A percentile compares a stretch with the other conserved stretches of the same genome.
These are phyloP conservation scores for Epichloe glyceriae DNA, from an alignment of 2,329 filamentous ascomycete genomes.

Conservation along the genomic window DNA sequence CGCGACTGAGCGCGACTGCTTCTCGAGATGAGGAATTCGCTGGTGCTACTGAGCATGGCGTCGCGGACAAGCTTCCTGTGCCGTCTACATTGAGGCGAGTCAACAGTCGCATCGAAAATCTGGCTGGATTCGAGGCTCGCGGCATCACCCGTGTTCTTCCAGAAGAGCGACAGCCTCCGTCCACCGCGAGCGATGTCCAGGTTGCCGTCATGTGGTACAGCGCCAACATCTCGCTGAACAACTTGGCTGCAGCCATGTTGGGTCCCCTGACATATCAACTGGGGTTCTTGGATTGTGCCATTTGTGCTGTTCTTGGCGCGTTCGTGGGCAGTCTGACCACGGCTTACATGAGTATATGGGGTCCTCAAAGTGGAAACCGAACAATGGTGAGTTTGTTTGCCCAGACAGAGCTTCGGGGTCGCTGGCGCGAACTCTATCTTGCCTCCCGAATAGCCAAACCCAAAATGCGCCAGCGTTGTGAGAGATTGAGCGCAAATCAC, in stretches of 20 bases:
- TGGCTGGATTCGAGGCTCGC: slow-evolving; percentile 26
- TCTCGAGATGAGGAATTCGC: background rate
- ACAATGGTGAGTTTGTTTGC: slow-evolving; percentile 44
- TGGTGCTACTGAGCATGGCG: background rate
- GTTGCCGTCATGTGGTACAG: slow-evolving; percentile 31
- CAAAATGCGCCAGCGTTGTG: background rate
- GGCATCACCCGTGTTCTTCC: slow-evolving; percentile 26
- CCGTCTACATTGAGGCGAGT: slow-evolving; percentile 3
- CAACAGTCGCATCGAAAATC: slow-evolving; percentile 16
- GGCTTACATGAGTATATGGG: slow-evolving; percentile 66
- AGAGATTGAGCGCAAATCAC: background rate
- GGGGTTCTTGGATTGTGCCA: slow-evolving; percentile 59
- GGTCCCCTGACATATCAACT: slow-evolving; percentile 55
- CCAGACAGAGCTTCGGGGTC: background rate
- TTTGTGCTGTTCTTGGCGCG: slow-evolving; percentile 66
- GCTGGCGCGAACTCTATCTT: background rate
- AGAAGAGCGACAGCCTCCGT: slow-evolving; percentile 22
- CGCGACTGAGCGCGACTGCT: background rate
- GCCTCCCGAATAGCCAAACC: background rate
- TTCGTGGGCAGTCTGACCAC: slow-evolving; percentile 59
- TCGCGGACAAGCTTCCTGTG: background rate
- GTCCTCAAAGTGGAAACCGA: slow-evolving; percentile 58
- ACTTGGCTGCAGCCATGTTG: slow-evolving; percentile 55
- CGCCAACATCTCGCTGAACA: slow-evolving; percentile 31
- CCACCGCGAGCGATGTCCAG: slow-evolving; percentile 22